Conservation (phyloP, 805 yeast species). For the Ogataea wickerhamii region DNA sequence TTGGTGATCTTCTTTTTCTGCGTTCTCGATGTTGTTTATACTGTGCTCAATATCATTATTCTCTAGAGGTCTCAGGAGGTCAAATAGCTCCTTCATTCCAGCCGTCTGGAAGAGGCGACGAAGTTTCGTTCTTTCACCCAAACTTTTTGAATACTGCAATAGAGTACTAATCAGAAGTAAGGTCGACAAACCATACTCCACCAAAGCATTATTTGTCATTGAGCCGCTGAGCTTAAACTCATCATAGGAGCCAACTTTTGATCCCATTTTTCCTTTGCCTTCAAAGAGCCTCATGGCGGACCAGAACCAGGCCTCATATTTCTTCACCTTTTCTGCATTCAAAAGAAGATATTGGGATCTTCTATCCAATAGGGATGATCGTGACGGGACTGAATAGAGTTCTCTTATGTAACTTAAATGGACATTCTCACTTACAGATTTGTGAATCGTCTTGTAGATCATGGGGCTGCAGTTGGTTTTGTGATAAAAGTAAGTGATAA, state of each 20-base stretch:
- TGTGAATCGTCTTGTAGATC: conserved; percentile 25
- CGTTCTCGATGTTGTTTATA: conserved; percentile 36
- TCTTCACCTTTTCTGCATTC: conserved; percentile 23
- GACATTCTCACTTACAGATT: conserved; percentile 32
- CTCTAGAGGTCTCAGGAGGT: conserved; percentile 36
- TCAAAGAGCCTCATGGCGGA: conserved; percentile 27
- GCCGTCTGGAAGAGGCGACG: conserved; percentile 43
- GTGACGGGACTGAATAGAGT: conserved; percentile 19
- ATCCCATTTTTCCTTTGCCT: conserved; percentile 87
- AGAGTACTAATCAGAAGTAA: conserved; percentile 48
- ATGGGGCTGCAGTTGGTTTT: conserved; percentile 19
- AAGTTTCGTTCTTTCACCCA: conserved; percentile 43
- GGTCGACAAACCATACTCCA: conserved; percentile 51
- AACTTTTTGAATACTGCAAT: conserved; percentile 35
- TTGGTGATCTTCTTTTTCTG: conserved; percentile 40
- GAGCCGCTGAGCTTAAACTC: conserved; percentile 60
- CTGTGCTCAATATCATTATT: conserved; percentile 42
- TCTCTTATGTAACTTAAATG: conserved; percentile 30
- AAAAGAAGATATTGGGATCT: conserved; percentile 25
- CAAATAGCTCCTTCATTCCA: conserved; percentile 37
- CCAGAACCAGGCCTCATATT: conserved; percentile 36
- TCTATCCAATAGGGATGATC: conserved; percentile 23
- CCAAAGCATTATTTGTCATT: conserved; percentile 56
- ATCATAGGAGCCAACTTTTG: conserved; percentile 87
- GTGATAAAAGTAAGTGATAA: conserved; percentile 52